phyloP scores from a whole-genome alignment of 768 basidiomycete species.

The Phlebiopsis gigantea region DNA sequence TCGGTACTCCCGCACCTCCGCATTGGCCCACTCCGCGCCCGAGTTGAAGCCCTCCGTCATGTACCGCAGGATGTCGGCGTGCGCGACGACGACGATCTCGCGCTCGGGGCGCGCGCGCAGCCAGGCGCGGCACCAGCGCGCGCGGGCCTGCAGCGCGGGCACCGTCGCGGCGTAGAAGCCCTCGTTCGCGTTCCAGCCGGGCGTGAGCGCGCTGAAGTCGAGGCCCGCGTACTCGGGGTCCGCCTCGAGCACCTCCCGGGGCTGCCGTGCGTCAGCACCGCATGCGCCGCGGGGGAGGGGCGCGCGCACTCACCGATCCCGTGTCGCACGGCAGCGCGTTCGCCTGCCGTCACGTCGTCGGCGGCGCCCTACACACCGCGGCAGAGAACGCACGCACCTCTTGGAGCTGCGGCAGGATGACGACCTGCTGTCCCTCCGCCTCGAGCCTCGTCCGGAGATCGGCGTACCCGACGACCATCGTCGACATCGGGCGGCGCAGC shows the following conservation, averaged over 20 bases:
- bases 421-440: slow-evolving; percentile 19
- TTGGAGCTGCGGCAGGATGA: slow-evolving; percentile 23
- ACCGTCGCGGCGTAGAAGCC: slow-evolving; percentile 20
- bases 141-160: slow-evolving; percentile 19
- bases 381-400: slow-evolving; percentile 15
- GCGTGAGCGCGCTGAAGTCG: slow-evolving; percentile 23
- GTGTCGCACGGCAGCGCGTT: slow-evolving; percentile 25
- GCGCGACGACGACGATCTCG: slow-evolving; percentile 24
- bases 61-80: slow-evolving; percentile 23
- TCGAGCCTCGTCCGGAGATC: slow-evolving; percentile 20
- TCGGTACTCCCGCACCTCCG: slow-evolving; percentile 24
- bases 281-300: background rate
- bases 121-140: slow-evolving; percentile 24
- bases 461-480: slow-evolving; percentile 21
- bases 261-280: slow-evolving; percentile 7
- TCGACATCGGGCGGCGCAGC: slow-evolving; percentile 23
- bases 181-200: slow-evolving; percentile 24
- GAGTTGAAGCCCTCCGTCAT: slow-evolving; percentile 22
- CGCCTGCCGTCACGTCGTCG: slow-evolving; percentile 3
- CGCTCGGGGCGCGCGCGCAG: slow-evolving; percentile 23
- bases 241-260: slow-evolving; percentile 22
- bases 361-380: background rate
- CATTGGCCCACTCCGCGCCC: slow-evolving; percentile 22
- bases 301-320: slow-evolving; percentile 20
- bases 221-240: slow-evolving; percentile 25